A percentile compares a stretch with the other conserved stretches of the same genome.
Evolutionary conservation across 805 yeast genomes (phyloP).

Genomic region (Limtongozyma cylindracea): DNA sequence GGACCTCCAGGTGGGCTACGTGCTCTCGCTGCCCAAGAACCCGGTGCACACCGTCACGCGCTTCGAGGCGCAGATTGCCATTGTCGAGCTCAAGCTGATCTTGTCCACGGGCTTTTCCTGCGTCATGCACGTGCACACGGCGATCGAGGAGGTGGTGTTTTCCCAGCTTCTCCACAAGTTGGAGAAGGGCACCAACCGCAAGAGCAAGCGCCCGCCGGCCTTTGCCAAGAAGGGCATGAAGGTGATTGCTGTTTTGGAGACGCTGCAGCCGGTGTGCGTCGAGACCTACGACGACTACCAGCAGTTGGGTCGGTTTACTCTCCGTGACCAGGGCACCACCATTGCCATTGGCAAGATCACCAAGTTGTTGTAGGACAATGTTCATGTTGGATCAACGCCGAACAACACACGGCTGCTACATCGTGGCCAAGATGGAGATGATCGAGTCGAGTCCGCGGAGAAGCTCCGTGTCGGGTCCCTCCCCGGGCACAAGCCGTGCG

Average conservation of each 20-base stretch:
- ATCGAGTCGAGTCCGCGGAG: conserved; percentile 46
- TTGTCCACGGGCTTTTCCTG: conserved; percentile 90
- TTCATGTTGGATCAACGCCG: conserved; percentile 1
- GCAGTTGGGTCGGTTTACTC: conserved; percentile 92
- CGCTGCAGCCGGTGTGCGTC: conserved; percentile 72
- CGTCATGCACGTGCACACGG: conserved; percentile 97
- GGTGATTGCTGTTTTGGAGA: conserved; percentile 77
- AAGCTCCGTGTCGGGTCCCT: conserved; percentile 49
- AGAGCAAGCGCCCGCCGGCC: conserved; percentile 91
- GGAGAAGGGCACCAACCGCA: conserved; percentile 92
- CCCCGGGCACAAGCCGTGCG: conserved; percentile 31
- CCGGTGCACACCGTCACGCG: conserved; percentile 82
- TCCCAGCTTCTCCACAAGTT: conserved; percentile 70
- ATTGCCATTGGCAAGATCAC: conserved; percentile 97
- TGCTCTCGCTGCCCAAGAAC: conserved; percentile 57
- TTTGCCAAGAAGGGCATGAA: conserved; percentile 98
- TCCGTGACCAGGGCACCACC: conserved; percentile 96
- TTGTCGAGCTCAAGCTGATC: conserved; percentile 88
- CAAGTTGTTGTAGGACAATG: conserved; percentile 35
- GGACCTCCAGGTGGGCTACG: conserved; percentile 80
- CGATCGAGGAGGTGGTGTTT: conserved; percentile 84
- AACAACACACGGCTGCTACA: conserved; percentile 1
- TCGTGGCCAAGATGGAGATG: conserved; percentile 13
- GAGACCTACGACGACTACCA: conserved; percentile 85
- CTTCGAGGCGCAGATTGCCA: conserved; percentile 91